Evolutionary conservation across 768 basidiomycete species (phyloP).

Genomic region (Tricholoma terreum): DNA sequence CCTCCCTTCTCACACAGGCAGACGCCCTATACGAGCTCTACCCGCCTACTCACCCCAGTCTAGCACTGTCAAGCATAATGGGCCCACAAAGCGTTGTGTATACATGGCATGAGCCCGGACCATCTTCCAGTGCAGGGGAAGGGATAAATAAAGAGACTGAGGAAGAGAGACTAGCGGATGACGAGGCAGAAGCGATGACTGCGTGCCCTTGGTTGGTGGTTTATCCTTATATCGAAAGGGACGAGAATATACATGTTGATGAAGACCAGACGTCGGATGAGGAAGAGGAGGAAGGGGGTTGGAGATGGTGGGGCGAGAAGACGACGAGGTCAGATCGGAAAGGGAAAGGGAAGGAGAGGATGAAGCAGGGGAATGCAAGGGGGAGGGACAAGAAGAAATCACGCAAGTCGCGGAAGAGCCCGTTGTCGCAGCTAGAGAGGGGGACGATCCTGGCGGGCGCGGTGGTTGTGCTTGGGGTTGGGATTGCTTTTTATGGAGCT

Average conservation of each 20-base stretch:
- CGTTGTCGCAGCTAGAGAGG: constrained; percentile 29
- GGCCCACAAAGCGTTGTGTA: constrained; percentile 74
- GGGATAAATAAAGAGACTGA: neutral
- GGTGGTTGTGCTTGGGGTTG: constrained; percentile 66
- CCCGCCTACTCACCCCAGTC: constrained; percentile 56
- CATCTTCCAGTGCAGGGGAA: constrained; percentile 21
- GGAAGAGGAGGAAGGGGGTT: constrained; percentile 10
- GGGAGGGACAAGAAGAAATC: constrained; percentile 13
- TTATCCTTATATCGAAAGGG: constrained; percentile 43
- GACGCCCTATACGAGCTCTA: constrained; percentile 56
- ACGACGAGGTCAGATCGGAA: constrained; percentile 5
- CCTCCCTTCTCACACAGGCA: constrained; percentile 53
- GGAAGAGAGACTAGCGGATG: constrained; percentile 38
- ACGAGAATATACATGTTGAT: constrained; percentile 17
- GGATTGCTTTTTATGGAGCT: constrained; percentile 58
- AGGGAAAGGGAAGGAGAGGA: constrained; percentile 12
- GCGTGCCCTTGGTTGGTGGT: constrained; percentile 53
- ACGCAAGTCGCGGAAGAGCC: constrained; percentile 17
- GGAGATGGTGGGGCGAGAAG: constrained; percentile 8
- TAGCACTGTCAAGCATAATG: constrained; percentile 59
- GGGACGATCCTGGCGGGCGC: constrained; percentile 59
- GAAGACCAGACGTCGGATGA: constrained; percentile 17
- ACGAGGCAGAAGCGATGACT: constrained; percentile 62
- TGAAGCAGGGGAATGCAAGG: constrained; percentile 15
- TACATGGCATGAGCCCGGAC: constrained; percentile 61